phyloP scores from a whole-genome alignment of 202 grass and related monocot genomes.

The Hordeum pubiflorum region DNA sequence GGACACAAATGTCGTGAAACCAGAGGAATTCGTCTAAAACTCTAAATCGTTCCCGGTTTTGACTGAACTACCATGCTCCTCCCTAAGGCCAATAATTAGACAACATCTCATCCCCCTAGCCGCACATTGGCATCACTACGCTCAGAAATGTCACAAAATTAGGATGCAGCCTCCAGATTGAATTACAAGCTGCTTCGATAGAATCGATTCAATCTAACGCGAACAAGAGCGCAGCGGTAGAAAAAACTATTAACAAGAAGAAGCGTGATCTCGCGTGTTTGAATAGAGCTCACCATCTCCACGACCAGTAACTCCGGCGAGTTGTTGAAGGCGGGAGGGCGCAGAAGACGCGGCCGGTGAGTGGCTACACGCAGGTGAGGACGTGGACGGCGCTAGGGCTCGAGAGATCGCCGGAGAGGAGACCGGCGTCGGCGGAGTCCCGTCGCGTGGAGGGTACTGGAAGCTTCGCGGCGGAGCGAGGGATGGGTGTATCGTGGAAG shows the following conservation, averaged over 20 bases:
- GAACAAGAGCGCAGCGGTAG: background rate
- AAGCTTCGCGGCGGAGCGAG: background rate
- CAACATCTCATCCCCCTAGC: background rate
- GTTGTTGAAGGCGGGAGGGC: background rate
- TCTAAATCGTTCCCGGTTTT: background rate
- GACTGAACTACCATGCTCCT: background rate
- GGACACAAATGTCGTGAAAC: background rate
- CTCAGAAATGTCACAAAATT: background rate
- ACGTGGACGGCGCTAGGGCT: background rate
- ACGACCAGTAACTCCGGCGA: background rate
- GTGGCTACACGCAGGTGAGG: background rate
- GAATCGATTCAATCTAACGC: background rate
- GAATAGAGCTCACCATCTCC: constrained; percentile 26
- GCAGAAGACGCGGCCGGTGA: background rate
- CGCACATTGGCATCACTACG: background rate
- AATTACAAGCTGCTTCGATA: background rate
- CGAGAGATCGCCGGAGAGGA: background rate
- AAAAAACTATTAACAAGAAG: background rate
- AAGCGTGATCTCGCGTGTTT: background rate
- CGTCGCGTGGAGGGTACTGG: background rate
- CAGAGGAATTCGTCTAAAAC: background rate
- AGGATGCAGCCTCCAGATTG: background rate
- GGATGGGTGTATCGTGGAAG: background rate
- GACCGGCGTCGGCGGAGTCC: background rate
- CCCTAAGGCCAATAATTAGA: background rate